Base-by-base conservation (phyloP, 2,329 filamentous ascomycete species). In the Curvularia hawaiiensis region DNA sequence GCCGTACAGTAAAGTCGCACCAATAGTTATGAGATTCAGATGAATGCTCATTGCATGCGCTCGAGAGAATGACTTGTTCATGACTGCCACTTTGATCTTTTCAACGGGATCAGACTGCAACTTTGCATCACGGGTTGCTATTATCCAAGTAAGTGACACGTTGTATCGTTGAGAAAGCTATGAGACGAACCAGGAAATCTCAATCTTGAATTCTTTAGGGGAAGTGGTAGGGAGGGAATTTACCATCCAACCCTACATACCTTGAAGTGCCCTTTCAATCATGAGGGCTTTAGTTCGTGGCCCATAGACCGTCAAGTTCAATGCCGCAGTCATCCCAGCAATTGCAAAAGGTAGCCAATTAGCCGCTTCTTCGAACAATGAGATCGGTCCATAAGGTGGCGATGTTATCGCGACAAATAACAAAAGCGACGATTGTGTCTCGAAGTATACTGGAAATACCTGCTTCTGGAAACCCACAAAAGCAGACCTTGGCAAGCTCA, bases 1-100 rank as follows among this genome's bases (percentile, higher is more conserved):
- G 6, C 52, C 71, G 52, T 72, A 71, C 54, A 59, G 72, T 2
- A 73, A 14, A 4, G 69, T 74, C 46, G 65, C 68, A 12, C 60
- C 58, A 49, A 80, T 66, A 0, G 76, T 68, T 20, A 80, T 66
- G 2, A 78, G 63, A 58, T 81, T 80, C 22, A 80, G 31, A 69
- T 79, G 78, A 30, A 80, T 79, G 11, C 70, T 74, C 75, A 79
- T 78, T 9, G 77, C 77, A 65, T 80, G 77, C 22, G 72, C 72
- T 11, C 63, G 59, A 1, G 72, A 69, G 53, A 80, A 79, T 0
- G 51, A 63, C 9, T 69, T 68, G 50, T 78, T 77, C 1, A 76
- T 45, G 2, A 46, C 40, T 39, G 64, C 50, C 60, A 66, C 69
- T 18, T 68, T 63, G 2, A 60, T 67, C 1, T 54, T 47, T 0